phyloP scores from a whole-genome alignment of 495 filamentous ascomycete species.

The Cladorrhinum samala region DNA sequence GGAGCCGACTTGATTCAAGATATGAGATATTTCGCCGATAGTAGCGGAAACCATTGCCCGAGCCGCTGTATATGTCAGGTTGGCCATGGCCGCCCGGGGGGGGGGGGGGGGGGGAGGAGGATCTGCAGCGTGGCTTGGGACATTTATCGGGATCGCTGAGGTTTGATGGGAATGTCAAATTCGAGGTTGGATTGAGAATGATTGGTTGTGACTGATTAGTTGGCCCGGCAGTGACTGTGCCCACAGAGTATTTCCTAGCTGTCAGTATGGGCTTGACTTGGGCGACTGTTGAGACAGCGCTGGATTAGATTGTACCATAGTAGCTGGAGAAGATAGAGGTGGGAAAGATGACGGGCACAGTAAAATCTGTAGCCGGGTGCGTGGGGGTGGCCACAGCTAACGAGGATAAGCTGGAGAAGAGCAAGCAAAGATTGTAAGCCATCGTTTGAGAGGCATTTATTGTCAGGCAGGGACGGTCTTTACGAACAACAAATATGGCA shows the following conservation, averaged over 20 bases:
- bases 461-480: too few relatives aligned
- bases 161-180: slow-evolving; percentile 51
- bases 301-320: slow-evolving; percentile 33
- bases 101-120: slow-evolving; percentile 47
- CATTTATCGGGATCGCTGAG: slow-evolving; percentile 49
- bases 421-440: too few relatives aligned
- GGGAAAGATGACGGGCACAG: slow-evolving; percentile 48
- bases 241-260: background rate
- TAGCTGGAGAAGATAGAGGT: slow-evolving; percentile 49
- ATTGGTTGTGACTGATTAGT: slow-evolving; percentile 54
- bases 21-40: slow-evolving; percentile 36
- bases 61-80: slow-evolving; percentile 35
- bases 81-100: slow-evolving; percentile 34
- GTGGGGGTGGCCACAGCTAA: too few relatives aligned
- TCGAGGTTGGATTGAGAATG: slow-evolving; percentile 50
- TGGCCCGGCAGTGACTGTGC: slow-evolving; percentile 38
- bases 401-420: too few relatives aligned
- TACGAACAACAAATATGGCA: background rate
- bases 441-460: too few relatives aligned
- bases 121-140: slow-evolving; percentile 45
- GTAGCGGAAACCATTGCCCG: slow-evolving; percentile 36
- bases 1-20: slow-evolving; percentile 36
- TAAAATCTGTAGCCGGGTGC: slow-evolving; percentile 22
- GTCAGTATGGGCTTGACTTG: background rate
- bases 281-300: too few relatives aligned